Evolutionary conservation across 1,139 yeast species (phyloP).

Genomic region (Blastobotrys petasosporus): DNA sequence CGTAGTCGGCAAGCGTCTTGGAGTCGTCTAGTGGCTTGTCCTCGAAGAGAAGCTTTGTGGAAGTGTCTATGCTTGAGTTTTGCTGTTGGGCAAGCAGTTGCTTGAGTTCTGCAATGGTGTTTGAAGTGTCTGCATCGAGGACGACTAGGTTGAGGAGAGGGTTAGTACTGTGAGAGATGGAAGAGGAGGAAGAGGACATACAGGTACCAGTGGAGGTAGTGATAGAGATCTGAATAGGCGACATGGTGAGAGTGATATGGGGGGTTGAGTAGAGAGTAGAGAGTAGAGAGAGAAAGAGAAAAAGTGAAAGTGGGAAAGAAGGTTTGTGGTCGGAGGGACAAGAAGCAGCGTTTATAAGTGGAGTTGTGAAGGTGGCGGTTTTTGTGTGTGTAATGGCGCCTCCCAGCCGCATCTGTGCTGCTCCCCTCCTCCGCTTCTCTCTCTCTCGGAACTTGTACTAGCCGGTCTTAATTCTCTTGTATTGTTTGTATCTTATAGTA

Average conservation of each 20-base stretch:
- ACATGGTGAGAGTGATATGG: slow-evolving; percentile 6
- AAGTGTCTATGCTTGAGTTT: slow-evolving; percentile 16
- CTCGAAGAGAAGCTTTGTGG: slow-evolving; percentile 22
- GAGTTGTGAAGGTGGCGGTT: background rate
- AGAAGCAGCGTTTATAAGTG: slow-evolving; percentile 1
- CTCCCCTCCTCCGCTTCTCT: no score
- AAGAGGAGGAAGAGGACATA: slow-evolving; percentile 8
- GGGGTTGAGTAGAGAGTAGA: background rate
- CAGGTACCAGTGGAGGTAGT: slow-evolving; percentile 13
- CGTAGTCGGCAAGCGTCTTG: slow-evolving; percentile 72
- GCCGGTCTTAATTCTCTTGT: no score
- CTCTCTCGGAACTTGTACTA: no score
- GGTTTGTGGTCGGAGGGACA: slow-evolving; percentile 1
- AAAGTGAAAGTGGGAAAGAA: slow-evolving; percentile 1
- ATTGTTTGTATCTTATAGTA: no score
- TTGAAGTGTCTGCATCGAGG: slow-evolving; percentile 26
- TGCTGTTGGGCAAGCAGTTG: slow-evolving; percentile 22
- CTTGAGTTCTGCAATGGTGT: slow-evolving; percentile 32
- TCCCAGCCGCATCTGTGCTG: no score
- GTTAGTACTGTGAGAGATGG: background rate
- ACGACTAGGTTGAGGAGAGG: slow-evolving; percentile 3
- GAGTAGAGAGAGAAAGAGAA: slow-evolving; percentile 1
- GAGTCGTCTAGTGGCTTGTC: slow-evolving; percentile 78
- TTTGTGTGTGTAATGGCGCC: no score
- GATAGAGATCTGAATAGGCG: slow-evolving; percentile 15